Conservation (phyloP, 805 yeast genomes). For the Metschnikowia orientalis region DNA sequence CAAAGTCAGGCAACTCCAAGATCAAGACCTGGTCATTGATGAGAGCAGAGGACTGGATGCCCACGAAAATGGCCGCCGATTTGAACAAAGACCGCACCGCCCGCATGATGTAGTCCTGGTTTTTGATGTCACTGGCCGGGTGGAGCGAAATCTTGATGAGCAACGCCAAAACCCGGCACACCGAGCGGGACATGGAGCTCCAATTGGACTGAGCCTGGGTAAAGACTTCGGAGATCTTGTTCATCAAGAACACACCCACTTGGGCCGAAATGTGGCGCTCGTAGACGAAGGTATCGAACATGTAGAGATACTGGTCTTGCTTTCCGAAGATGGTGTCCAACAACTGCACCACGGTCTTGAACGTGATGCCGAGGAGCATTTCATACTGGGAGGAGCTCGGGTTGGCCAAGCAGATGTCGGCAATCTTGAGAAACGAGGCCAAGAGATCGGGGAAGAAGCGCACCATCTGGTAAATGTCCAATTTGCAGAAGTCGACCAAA, state of each 20-base stretch:
- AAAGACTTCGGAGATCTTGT: conserved; percentile 44
- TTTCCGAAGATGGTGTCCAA: conserved; percentile 62
- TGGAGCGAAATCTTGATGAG: conserved; percentile 40
- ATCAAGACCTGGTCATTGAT: conserved; percentile 61
- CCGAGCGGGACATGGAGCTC: conserved; percentile 59
- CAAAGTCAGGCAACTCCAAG: conserved; percentile 55
- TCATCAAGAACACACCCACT: conserved; percentile 49
- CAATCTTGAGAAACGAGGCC: conserved; percentile 29
- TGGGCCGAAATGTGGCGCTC: conserved; percentile 37
- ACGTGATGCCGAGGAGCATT: conserved; percentile 33
- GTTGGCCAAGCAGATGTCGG: conserved; percentile 26
- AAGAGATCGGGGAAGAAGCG: conserved; percentile 62
- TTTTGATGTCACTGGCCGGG: conserved; percentile 17
- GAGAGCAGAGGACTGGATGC: conserved; percentile 42
- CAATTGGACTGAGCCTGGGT: conserved; percentile 49
- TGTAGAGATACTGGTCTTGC: conserved; percentile 56
- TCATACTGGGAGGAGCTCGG: conserved; percentile 23
- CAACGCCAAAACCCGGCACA: conserved; percentile 55
- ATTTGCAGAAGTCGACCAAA: conserved; percentile 47
- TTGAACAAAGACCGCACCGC: conserved; percentile 33
- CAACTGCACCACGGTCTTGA: conserved; percentile 56
- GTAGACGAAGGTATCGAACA: conserved; percentile 49
- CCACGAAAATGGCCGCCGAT: conserved; percentile 43
- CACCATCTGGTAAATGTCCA: conserved; percentile 50
- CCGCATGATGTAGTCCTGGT: conserved; percentile 26